These are phyloP conservation scores for Dioscorea cayenensis DNA, from an alignment of 116 monocot genomes.

Conservation along the genomic window DNA sequence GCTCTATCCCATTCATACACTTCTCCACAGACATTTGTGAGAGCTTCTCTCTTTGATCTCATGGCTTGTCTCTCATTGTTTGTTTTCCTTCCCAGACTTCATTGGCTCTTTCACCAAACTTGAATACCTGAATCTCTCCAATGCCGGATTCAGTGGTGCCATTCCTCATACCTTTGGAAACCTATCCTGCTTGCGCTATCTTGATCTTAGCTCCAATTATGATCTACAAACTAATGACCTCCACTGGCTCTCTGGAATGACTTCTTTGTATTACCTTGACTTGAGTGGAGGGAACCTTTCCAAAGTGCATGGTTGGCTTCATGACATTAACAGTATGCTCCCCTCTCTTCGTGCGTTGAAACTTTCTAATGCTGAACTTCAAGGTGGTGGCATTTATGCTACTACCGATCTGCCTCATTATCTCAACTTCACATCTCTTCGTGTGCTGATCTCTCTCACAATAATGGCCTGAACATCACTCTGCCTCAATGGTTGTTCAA, in stretches of 20 bases:
- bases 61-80: too few species aligned
- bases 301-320: neutral
- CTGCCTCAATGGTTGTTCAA: neutral
- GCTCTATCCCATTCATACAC: too few species aligned
- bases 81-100: neutral
- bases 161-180: neutral
- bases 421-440: neutral
- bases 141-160: neutral
- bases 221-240: neutral
- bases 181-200: neutral
- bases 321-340: constrained; percentile 1
- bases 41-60: too few species aligned
- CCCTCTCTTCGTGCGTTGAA: neutral
- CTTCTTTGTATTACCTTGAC: neutral
- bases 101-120: neutral
- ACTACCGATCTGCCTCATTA: neutral
- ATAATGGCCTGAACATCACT: neutral
- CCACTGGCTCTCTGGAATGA: neutral
- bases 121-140: neutral
- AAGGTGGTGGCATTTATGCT: neutral
- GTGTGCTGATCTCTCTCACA: neutral
- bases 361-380: neutral
- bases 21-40: too few species aligned
- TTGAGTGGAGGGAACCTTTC: neutral
- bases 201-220: neutral